Percentiles rank a stretch among this genome's conserved stretches.
phyloP scores from a whole-genome alignment of 495 filamentous ascomycete genomes.

The Neurospora sp. region DNA sequence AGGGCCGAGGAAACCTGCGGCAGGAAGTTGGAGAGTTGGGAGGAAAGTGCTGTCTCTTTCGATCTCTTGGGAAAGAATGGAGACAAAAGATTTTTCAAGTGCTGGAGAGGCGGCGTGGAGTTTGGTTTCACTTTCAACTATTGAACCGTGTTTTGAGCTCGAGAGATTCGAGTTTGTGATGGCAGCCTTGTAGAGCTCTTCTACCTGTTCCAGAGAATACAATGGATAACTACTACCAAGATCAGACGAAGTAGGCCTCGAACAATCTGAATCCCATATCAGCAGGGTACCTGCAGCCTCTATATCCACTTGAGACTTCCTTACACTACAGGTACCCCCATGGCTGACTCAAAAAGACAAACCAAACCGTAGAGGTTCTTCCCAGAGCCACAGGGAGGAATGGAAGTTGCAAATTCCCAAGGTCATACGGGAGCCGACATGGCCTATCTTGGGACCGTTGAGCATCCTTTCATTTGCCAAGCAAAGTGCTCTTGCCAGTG shows the following conservation, averaged over 20 bases:
- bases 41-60: neutral
- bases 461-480: neutral
- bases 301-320: neutral
- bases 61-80: neutral
- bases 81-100: neutral
- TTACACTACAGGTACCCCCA: neutral
- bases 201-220: neutral
- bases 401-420: neutral
- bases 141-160: neutral
- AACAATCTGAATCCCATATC: neutral
- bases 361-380: neutral
- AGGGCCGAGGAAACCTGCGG: neutral
- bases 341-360: neutral
- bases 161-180: neutral
- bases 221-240: neutral
- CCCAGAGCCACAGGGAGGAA: neutral
- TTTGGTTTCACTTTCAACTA: neutral
- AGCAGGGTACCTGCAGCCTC: neutral
- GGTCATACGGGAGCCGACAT: neutral
- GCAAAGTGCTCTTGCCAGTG: neutral
- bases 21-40: neutral
- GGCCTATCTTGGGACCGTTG: neutral
- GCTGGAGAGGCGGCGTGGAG: neutral
- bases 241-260: neutral
- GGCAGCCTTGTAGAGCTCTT: neutral